Base-by-base conservation (phyloP, 768 basidiomycete species). In the Mycena venus region DNA sequence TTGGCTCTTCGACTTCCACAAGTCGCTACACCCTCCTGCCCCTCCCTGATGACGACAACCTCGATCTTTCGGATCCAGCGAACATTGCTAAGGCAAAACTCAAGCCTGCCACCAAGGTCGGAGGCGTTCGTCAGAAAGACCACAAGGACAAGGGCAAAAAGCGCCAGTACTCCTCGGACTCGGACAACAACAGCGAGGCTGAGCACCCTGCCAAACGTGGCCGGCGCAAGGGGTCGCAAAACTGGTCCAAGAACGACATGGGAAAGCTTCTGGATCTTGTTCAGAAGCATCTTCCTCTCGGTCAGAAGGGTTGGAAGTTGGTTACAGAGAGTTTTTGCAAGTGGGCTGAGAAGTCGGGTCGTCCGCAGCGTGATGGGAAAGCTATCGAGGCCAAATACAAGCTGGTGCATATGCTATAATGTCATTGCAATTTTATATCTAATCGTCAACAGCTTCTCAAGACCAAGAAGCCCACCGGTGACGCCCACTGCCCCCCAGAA, bases 401-500 rank as follows among this genome's bases (percentile, higher is more conserved):
- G n/a, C n/a, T n/a, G n/a, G 65, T 66, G 42, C 40, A 51, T 55
- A n/a, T 17, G 15, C 10, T 27, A 14, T 2, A 36, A 27, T 23
- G 6, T n/a, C n/a, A 6, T 38, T 40, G 34, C n/a, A 3, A 5
- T 55, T 53, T 17, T 29, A 4, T 64, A 32, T 64, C 51, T 55
- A 3, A 66, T 38, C 19, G 4, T 68, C 25, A 11, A 44, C 15
- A 68, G 67, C 27, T 60, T 14, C 53, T 80, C 9, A 80, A 75
- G 47, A 77, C 75, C 4, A 78, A 73, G 19, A 81, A 83, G 75
- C 82, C 83, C n/a, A 84, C 80, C 4, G 82, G 83, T 19, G 71
- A 70, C 75, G 80, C 75, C 4, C 32, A 70, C 0, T 79, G 78
- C 61, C 81, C 80, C 19, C 76, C 73, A 23, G 75, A 80, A 17